Conservation (phyloP, 2,329 filamentous ascomycete species). For the Colletotrichum sansevieriae region DNA sequence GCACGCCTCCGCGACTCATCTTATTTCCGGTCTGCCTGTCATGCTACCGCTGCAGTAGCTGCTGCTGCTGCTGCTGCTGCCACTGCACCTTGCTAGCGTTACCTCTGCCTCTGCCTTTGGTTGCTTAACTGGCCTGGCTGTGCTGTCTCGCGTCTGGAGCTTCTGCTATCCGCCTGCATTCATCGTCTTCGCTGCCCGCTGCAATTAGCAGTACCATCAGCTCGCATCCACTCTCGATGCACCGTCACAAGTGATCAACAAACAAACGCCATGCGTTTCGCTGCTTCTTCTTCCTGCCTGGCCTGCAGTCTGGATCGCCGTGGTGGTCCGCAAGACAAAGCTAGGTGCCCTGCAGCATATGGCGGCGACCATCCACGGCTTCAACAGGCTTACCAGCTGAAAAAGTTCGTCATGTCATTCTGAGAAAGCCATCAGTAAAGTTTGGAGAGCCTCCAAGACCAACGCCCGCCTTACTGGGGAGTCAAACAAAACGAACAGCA, state of each 20-base stretch:
- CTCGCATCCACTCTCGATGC: conserved; percentile 18
- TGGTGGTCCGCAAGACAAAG: conserved; percentile 13
- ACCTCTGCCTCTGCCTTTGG: background rate
- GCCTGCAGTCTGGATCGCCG: background rate
- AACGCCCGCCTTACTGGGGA: conserved; percentile 25
- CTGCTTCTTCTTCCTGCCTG: background rate
- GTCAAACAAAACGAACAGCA: conserved; percentile 16
- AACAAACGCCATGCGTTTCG: conserved; percentile 26
- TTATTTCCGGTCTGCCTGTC: conserved; percentile 3
- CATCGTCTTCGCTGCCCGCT: conserved; percentile 4
- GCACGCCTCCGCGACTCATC: conserved; percentile 29
- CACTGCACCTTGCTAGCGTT: conserved; percentile 19
- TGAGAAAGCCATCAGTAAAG: conserved; percentile 5
- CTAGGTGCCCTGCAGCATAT: background rate
- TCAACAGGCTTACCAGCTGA: conserved; percentile 1
- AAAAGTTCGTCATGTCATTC: conserved; percentile 2
- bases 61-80: background rate
- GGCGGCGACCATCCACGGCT: background rate
- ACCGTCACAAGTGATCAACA: conserved; percentile 19
- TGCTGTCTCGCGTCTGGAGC: conserved; percentile 18
- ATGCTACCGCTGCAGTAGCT: conserved; percentile 4
- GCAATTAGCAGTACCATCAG: conserved; percentile 16
- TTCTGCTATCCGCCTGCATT: conserved; percentile 25
- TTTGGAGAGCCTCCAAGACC: conserved; percentile 10
- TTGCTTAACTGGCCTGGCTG: conserved; percentile 26